Percentiles rank a stretch among this genome's conserved stretches.
Evolutionary conservation across 148 eudicot genomes (phyloP).

Genomic region (Chenopodium formosanum): DNA sequence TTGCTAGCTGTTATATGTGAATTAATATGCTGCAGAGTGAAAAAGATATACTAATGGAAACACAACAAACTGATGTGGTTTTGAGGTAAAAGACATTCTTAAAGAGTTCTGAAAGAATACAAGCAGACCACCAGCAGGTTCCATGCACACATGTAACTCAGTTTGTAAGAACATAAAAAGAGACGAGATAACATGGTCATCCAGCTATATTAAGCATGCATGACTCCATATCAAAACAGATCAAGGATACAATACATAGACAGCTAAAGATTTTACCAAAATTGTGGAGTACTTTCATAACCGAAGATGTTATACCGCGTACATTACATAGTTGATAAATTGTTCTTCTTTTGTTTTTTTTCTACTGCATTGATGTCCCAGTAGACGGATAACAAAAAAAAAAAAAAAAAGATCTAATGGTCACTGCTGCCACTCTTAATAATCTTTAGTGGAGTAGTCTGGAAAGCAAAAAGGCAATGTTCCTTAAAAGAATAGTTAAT

Average conservation of each 20-base stretch:
- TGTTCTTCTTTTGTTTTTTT: background rate
- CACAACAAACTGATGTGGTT: background rate
- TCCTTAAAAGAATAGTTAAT: background rate
- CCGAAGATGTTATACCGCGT: background rate
- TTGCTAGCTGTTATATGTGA: background rate
- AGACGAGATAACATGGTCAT: background rate
- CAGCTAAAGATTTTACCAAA: background rate
- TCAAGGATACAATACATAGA: background rate
- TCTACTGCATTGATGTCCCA: background rate
- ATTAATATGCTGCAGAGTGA: background rate
- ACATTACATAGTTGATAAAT: background rate
- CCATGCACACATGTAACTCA: background rate
- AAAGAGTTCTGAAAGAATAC: background rate
- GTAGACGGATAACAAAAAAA: no score
- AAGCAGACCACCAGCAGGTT: background rate
- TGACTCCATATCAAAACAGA: background rate
- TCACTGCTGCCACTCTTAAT: background rate
- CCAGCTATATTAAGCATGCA: background rate
- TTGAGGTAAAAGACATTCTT: background rate
- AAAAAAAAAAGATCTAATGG: no score
- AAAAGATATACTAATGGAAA: background rate
- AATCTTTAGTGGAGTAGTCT: background rate
- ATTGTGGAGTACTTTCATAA: background rate
- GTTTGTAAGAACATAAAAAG: background rate
- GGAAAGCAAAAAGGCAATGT: background rate